Percentiles rank a stretch among this genome's conserved stretches.
These are phyloP conservation scores for Scytalidium sp. DNA, from an alignment of 2,329 filamentous ascomycete species.

Conservation along the genomic window DNA sequence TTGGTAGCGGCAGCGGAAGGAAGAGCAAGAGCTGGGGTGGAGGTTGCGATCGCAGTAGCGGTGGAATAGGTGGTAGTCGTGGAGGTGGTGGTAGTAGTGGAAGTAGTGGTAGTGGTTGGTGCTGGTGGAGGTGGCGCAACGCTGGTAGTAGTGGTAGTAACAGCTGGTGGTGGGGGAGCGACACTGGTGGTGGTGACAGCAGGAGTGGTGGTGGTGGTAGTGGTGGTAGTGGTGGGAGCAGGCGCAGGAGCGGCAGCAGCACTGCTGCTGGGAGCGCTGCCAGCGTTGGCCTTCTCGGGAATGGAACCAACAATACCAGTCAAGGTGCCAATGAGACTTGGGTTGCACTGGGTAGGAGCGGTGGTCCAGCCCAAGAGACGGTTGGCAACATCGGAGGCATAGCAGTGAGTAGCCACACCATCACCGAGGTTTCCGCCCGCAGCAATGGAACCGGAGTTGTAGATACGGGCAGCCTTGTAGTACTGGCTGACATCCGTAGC, in stretches of 20 bases:
- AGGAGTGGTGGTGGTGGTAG: not conserved
- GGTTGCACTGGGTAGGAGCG: conserved; percentile 11
- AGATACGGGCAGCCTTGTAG: conserved; percentile 35
- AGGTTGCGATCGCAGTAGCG: not conserved
- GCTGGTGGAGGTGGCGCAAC: not conserved
- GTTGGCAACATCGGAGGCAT: conserved; percentile 21
- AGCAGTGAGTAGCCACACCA: conserved; percentile 19
- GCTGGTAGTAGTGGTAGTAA: not conserved
- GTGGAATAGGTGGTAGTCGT: not conserved
- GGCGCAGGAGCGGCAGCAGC: not conserved
- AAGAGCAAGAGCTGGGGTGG: not conserved
- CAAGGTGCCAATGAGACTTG: conserved; percentile 10
- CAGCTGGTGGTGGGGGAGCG: not conserved
- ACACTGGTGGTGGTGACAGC: not conserved
- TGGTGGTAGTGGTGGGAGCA: not conserved
- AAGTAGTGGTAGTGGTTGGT: not conserved
- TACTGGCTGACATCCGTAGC: conserved; percentile 23
- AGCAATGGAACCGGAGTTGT: conserved; percentile 37
- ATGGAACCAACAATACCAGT: not conserved
- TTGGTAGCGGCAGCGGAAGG: conserved; percentile 3
- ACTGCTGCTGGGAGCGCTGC: not conserved
- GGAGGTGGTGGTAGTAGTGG: not conserved
- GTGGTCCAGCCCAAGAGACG: conserved; percentile 16
- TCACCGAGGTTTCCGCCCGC: conserved; percentile 28
- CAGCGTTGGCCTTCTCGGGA: not conserved